A percentile compares a stretch with the other conserved stretches of the same genome.
Conservation (phyloP, 2,329 filamentous ascomycete species). For the Capronia americana region DNA sequence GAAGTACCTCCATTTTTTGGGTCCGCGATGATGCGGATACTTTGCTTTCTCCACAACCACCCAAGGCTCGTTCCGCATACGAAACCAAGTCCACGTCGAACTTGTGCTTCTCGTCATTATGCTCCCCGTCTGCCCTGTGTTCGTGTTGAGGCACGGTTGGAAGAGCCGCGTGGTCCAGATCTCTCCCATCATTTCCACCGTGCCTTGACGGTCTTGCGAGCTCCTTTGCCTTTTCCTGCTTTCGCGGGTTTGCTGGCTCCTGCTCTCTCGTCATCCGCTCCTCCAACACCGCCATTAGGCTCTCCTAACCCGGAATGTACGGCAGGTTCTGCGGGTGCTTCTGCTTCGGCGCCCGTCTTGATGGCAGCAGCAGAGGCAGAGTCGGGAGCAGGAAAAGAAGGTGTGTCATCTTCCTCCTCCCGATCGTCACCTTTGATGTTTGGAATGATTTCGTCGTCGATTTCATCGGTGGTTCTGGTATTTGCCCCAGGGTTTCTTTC, state of each 20-base stretch:
- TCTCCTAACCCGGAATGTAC: neutral
- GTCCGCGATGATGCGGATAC: neutral
- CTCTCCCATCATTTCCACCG: neutral
- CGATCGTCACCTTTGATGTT: neutral
- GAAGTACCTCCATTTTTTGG: neutral
- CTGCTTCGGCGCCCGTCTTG: neutral
- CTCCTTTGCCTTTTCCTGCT: constrained; percentile 5
- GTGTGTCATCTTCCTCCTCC: neutral
- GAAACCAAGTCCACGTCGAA: neutral
- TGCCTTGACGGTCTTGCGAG: neutral
- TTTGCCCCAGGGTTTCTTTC: no score
- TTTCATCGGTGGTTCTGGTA: neutral
- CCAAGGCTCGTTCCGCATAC: neutral
- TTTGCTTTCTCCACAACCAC: neutral
- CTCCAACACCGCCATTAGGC: neutral
- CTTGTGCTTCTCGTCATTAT: neutral
- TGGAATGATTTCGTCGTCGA: neutral
- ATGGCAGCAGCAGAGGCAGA: neutral
- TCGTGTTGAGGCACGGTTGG: neutral
- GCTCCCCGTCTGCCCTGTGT: neutral
- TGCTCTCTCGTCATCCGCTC: neutral
- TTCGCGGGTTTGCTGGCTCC: constrained; percentile 2
- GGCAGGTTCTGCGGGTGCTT: constrained; percentile 3
- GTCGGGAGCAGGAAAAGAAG: neutral
- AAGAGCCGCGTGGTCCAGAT: neutral